A percentile compares a stretch with the other conserved stretches of the same genome.
These are phyloP conservation scores for Kockiozyma suomiensis DNA, from an alignment of 805 yeast species.

Conservation along the genomic window DNA sequence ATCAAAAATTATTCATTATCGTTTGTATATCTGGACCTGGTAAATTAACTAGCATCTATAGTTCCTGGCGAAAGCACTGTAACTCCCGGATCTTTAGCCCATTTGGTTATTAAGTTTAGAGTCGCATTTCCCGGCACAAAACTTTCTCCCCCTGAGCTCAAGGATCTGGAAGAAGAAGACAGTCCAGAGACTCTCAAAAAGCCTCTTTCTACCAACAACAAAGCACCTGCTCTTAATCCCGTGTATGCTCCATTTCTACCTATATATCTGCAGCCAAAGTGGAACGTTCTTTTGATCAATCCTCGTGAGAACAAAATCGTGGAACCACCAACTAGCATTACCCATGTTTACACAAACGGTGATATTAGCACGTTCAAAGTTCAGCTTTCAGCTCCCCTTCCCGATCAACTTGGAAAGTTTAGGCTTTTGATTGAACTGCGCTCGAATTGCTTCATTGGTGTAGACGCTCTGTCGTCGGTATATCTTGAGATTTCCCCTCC, in stretches of 20 bases:
- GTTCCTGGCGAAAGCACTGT: constrained; percentile 83
- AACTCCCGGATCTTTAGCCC: constrained; percentile 72
- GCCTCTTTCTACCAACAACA: constrained; percentile 65
- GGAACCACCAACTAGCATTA: constrained; percentile 63
- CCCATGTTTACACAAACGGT: constrained; percentile 58
- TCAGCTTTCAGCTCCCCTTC: constrained; percentile 74
- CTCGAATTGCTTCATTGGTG: constrained; percentile 78
- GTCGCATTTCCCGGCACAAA: constrained; percentile 64
- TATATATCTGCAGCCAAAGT: constrained; percentile 49
- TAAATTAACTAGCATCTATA: constrained; percentile 48
- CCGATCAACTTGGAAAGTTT: constrained; percentile 64
- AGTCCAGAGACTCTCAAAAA: constrained; percentile 67
- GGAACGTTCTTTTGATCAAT: constrained; percentile 69
- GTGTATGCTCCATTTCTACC: constrained; percentile 81
- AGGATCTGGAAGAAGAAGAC: constrained; percentile 55
- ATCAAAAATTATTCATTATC: background rate
- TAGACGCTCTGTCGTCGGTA: constrained; percentile 73
- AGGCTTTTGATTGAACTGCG: constrained; percentile 72
- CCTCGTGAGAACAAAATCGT: constrained; percentile 81
- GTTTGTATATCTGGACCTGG: background rate
- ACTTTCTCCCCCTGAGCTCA: constrained; percentile 37
- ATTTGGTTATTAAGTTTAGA: constrained; percentile 72
- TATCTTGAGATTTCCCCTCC: constrained; percentile 64
- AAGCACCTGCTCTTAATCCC: constrained; percentile 71
- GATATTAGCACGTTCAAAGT: constrained; percentile 75